A percentile compares a stretch with the other conserved stretches of the same genome.
Conservation (phyloP, 2,329 filamentous ascomycete genomes). For the Aschersonia sp. region DNA sequence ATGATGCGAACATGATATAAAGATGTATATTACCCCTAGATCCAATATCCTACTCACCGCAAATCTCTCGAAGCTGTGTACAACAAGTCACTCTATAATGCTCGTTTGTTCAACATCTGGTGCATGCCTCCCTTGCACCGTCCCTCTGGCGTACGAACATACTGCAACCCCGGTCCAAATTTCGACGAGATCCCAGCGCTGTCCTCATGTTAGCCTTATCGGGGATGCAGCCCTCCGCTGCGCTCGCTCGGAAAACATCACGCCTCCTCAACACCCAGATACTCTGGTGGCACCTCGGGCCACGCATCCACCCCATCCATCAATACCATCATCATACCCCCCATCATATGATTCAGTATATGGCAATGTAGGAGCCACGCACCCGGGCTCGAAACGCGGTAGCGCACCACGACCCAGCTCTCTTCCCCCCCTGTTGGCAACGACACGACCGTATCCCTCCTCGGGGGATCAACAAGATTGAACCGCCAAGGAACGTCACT, state of each 20-base stretch:
- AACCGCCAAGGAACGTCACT: conserved; percentile 31
- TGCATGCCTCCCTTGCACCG: no score
- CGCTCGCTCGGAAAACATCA: no score
- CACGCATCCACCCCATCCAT: conserved; percentile 30
- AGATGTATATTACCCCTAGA: no score
- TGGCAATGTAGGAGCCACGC: conserved; percentile 43
- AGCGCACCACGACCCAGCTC: conserved; percentile 34
- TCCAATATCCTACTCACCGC: no score
- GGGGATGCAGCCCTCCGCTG: neutral
- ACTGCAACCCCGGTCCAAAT: no score
- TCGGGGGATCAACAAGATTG: conserved; percentile 41
- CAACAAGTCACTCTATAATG: no score
- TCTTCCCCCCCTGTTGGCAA: conserved; percentile 7
- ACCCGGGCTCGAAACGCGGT: conserved; percentile 36
- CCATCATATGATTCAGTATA: conserved; percentile 35
- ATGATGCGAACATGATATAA: no score
- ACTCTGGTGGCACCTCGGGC: conserved; percentile 25
- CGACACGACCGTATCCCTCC: conserved; percentile 27
- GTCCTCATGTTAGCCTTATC: neutral
- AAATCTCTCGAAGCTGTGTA: no score
- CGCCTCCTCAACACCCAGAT: conserved; percentile 9
- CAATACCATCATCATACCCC: conserved; percentile 40
- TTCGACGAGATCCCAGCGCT: no score
- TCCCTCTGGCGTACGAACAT: no score
- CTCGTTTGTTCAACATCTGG: no score